Evolutionary conservation across 2,329 filamentous ascomycete genomes (phyloP).

Genomic region (Aspergillus aculeatus): DNA sequence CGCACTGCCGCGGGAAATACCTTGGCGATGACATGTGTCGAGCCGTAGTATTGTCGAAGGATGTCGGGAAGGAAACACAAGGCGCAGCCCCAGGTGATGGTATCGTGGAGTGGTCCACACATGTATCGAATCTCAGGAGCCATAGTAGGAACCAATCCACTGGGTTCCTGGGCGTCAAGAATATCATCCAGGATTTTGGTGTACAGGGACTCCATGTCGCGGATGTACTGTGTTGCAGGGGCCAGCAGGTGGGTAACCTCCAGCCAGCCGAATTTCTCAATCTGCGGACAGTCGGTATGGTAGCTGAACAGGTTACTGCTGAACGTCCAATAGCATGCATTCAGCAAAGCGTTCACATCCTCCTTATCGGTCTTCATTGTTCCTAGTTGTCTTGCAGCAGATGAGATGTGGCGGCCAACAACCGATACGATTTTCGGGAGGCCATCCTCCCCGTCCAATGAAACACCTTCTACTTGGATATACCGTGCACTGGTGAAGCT

Average conservation of each 20-base stretch:
- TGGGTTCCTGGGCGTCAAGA: conserved; percentile 46
- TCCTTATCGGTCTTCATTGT: conserved; percentile 23
- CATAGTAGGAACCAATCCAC: conserved; percentile 49
- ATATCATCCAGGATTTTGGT: conserved; percentile 51
- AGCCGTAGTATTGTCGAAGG: conserved; percentile 22
- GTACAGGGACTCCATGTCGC: conserved; percentile 49
- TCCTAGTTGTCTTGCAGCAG: conserved; percentile 21
- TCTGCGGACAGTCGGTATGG: conserved; percentile 50
- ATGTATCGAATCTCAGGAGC: conserved; percentile 50
- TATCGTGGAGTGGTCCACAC: conserved; percentile 51
- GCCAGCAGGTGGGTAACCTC: conserved; percentile 50
- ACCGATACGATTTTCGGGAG: conserved; percentile 20
- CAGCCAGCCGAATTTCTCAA: conserved; percentile 52
- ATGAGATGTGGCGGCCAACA: conserved; percentile 23
- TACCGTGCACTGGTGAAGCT: conserved; percentile 27
- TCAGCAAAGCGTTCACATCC: conserved; percentile 26
- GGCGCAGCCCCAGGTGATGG: conserved; percentile 30
- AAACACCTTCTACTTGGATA: conserved; percentile 25
- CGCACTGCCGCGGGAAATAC: conserved; percentile 21
- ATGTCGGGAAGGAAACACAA: conserved; percentile 25
- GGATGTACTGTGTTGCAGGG: conserved; percentile 48
- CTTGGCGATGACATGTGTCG: conserved; percentile 21
- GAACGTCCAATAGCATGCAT: conserved; percentile 49
- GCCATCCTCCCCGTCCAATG: conserved; percentile 7
- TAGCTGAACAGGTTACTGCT: conserved; percentile 47